These are phyloP conservation scores for Barbatosphaeria neglecta DNA, from an alignment of 495 filamentous ascomycete genomes.

Conservation along the genomic window DNA sequence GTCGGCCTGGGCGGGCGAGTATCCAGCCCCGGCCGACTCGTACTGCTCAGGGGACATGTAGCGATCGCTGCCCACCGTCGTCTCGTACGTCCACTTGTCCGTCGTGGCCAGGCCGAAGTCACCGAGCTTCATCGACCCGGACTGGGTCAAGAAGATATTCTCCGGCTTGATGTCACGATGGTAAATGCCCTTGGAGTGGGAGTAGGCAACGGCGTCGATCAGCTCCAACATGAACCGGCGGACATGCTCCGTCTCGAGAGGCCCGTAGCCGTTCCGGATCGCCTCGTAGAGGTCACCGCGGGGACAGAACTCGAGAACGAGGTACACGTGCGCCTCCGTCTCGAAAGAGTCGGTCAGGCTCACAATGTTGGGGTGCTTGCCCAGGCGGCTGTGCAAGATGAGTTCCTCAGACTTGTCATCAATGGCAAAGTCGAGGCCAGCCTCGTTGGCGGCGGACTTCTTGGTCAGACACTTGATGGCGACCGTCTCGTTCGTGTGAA, in stretches of 20 bases:
- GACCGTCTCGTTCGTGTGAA: conserved; percentile 59
- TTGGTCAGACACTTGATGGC: conserved; percentile 94
- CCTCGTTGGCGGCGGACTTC: conserved; percentile 42
- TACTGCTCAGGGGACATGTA: conserved; percentile 99
- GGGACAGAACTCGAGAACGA: conserved; percentile 92
- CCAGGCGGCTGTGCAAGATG: conserved; percentile 65
- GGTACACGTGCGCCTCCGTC: conserved; percentile 76
- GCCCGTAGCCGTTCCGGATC: conserved; percentile 77
- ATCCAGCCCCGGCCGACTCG: conserved; percentile 71
- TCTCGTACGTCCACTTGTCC: conserved; percentile 78
- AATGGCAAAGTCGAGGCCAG: conserved; percentile 44
- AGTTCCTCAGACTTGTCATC: conserved; percentile 87
- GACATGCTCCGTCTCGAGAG: conserved; percentile 89
- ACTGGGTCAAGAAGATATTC: conserved; percentile 88
- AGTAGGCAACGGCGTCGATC: conserved; percentile 76
- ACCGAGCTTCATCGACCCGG: conserved; percentile 86
- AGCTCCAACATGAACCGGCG: conserved; percentile 94
- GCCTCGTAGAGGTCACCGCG: conserved; percentile 96
- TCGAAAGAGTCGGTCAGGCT: conserved; percentile 87
- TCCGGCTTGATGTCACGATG: conserved; percentile 99
- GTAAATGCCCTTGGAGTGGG: conserved; percentile 83
- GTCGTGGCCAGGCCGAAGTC: conserved; percentile 89
- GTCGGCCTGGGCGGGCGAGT: conserved; percentile 88
- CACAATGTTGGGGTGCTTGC: conserved; percentile 81
- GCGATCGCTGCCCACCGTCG: conserved; percentile 87